Evolutionary conservation across 2,329 filamentous ascomycete species (phyloP), one percentile per base, ranked within the genome.

Genomic region (Colletotrichum siamense): DNA sequence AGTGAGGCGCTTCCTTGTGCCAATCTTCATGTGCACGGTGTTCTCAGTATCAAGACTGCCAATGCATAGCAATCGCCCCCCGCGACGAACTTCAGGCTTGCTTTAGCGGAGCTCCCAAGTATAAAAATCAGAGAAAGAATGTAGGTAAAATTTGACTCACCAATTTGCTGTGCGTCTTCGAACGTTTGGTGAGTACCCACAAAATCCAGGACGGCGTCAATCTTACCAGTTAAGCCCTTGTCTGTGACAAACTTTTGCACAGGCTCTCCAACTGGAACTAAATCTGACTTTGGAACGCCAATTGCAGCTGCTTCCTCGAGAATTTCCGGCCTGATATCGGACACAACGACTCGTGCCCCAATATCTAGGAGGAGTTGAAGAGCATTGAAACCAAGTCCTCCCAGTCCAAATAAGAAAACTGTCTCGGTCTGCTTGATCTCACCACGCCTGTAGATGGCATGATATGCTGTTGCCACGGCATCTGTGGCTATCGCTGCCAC

Each of bases 311-410:
- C 78, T 22, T 78, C 75, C 12, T 77, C 74, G 9, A 79, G 75
- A 18, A 77, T 52, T 22, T 77, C 61, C 49, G 76, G 63, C n/a
- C 75, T 70, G n/a, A 79, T 69, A 49, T 79, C 77, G 13, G 71
- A 79, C 6, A 78, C 73, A 36, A 87, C 95, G 16, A 89, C 94
- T 24, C 89, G 92, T 63, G 91, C 83, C 13, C 84, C 83, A n/a
- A 86, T 82, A 24, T 83, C 78, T 7, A 79, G 77, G 6, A 85
- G 79, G 18, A 85, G 82, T 73, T 86, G 84, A 12, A 87, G 75
- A 1, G 82, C 86, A 74, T 87, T 87, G 68, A 86, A 85, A 2
- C 86, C 86, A 4, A 87, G 78, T 1, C 86, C 86, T 8, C 85
- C 85, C 0, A 87, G 82, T 1, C 85, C 85, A 73, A 85, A 86